These are phyloP conservation scores for Aspergillus cejpii DNA, from an alignment of 2,329 filamentous ascomycete species.

Conservation along the genomic window DNA sequence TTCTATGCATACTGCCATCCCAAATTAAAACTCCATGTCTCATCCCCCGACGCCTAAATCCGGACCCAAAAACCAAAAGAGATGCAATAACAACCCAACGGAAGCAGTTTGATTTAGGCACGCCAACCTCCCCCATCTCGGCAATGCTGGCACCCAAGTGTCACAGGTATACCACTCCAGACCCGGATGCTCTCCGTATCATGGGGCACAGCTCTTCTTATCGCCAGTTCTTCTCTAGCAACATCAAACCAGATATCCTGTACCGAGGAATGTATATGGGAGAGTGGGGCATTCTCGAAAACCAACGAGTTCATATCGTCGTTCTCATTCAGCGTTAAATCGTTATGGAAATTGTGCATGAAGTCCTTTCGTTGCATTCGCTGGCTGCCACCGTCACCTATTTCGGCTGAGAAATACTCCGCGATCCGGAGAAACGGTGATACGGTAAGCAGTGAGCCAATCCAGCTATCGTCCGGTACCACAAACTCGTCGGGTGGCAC, in stretches of 20 bases:
- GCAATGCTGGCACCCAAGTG: slow-evolving; percentile 35
- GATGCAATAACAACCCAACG: neutral
- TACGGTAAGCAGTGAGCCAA: slow-evolving; percentile 36
- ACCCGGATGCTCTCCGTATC: slow-evolving; percentile 29
- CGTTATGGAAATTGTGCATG: slow-evolving; percentile 40
- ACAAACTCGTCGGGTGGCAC: slow-evolving; percentile 31
- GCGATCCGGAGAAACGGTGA: slow-evolving; percentile 37
- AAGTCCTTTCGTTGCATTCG: slow-evolving; percentile 39
- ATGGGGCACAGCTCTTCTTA: slow-evolving; percentile 28
- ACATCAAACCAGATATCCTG: slow-evolving; percentile 39
- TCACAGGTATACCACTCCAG: slow-evolving; percentile 31
- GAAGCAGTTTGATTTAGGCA: slow-evolving; percentile 18
- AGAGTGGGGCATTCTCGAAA: slow-evolving; percentile 27
- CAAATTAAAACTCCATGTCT: neutral
- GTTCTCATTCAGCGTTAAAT: slow-evolving; percentile 33
- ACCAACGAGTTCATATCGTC: slow-evolving; percentile 35
- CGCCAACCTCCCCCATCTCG: slow-evolving; percentile 25
- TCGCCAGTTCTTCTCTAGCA: slow-evolving; percentile 27
- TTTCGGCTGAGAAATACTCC: slow-evolving; percentile 41
- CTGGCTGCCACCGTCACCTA: slow-evolving; percentile 38
- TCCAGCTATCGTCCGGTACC: slow-evolving; percentile 33
- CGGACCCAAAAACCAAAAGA: neutral
- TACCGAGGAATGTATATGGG: slow-evolving; percentile 28
- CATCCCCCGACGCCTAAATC: neutral
- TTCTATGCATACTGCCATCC: neutral